Evolutionary conservation across 148 eudicot species (phyloP), one percentile per base, ranked within the genome.

Genomic region (Bassia scoparia): DNA sequence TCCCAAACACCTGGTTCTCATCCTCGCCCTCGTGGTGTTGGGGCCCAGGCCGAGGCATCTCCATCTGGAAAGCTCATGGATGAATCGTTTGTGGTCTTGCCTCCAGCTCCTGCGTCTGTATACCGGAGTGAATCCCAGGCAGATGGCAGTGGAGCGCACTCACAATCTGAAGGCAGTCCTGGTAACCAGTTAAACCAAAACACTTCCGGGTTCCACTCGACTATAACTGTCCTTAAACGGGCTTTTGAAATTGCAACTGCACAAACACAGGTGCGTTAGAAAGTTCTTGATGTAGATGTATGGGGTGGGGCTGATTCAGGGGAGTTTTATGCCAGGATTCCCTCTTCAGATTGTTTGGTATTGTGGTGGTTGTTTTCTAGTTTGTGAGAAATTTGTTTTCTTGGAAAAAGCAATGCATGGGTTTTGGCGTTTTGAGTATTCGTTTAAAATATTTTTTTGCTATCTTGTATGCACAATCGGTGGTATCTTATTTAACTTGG

Each of bases 61-160:
- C 87, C 82, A 17, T 74, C 91, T 70, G 94, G 89, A n/a, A 92
- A 86, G 80, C 75, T 87, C 50, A 92, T 96, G 96, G 99, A 96
- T 65, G 99, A 96, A 74, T 96, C 99, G 7, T 96, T 96, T 80
- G 97, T 96, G 76, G 96, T 96, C 30, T 83, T 96, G 90, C 99
- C 99, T 83, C 97, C 94, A 3, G 90, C 99, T 37, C 94, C 90
- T 56, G 99, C 99, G 67, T 92, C 96, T 66, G 99, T 96, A 27
- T 96, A 96, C 76, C 83, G 89, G 74, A 86, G 83, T 76, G 97
- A 90, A 54, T 80, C 90, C 69, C 69, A 81, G 64, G 76, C 86
- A 73, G 90, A 90, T 80, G 92, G 87, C 50, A 77, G 81, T 71
- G 97, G 88, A 53, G 24, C 75, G 52, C 86, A 86, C 38, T 69